phyloP scores from a whole-genome alignment of 345 rosid genomes.

The Balakata baccata region DNA sequence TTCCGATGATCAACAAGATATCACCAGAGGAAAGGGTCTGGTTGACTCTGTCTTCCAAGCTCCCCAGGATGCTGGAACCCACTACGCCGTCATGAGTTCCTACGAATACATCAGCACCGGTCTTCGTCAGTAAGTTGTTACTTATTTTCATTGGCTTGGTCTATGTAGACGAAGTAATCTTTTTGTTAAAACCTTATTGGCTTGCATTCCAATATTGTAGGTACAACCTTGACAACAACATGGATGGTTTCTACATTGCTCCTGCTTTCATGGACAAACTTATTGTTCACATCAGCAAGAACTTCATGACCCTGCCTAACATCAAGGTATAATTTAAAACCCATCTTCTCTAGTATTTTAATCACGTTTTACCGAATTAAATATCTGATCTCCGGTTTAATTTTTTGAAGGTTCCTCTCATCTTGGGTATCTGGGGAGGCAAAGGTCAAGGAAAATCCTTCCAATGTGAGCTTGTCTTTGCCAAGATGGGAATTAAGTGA shows the following conservation, averaged over 20 bases:
- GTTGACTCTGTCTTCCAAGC: slow-evolving; percentile 97
- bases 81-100: slow-evolving; percentile 75
- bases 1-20: slow-evolving; percentile 96
- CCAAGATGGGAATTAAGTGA: slow-evolving; percentile 98
- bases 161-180: no score
- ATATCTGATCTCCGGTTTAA: neutral
- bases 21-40: slow-evolving; percentile 84
- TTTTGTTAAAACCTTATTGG: no score
- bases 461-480: slow-evolving; percentile 95
- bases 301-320: slow-evolving; percentile 88
- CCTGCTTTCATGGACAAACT: slow-evolving; percentile 99
- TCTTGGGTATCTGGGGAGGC: slow-evolving; percentile 99
- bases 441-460: slow-evolving; percentile 99
- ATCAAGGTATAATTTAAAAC: slow-evolving; percentile 54
- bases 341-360: neutral
- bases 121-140: slow-evolving; percentile 52
- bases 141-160: no score
- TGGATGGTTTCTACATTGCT: slow-evolving; percentile 88
- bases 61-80: slow-evolving; percentile 71
- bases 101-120: slow-evolving; percentile 83
- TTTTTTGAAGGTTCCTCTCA: slow-evolving; percentile 67
- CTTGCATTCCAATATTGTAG: slow-evolving; percentile 20
- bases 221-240: slow-evolving; percentile 71
- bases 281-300: slow-evolving; percentile 90
- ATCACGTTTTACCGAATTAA: no score